Base-by-base conservation (phyloP, 371 early-diverging fungal species). In the Mucor racemosus region DNA sequence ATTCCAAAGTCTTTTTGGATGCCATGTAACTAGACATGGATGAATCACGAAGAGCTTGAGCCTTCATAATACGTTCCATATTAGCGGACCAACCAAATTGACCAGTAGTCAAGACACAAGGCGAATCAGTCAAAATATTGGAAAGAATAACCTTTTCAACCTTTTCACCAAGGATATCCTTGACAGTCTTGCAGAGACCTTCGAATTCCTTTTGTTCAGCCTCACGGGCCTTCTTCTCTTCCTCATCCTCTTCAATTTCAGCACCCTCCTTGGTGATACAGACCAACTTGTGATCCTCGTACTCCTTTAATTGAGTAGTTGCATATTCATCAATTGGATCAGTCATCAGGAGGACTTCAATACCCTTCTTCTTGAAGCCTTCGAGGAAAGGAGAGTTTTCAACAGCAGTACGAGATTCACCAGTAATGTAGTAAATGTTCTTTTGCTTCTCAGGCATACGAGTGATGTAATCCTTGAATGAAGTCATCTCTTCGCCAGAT, bases 21-120 rank as follows among this genome's bases (percentile, higher is more conserved):
- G 93, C 94, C 97, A 97, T 96, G 92, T 97, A 98, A 48, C 92
- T 81, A 38, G 94, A 91, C 97, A 97, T 97, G 78, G 92, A 91
- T 41, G 90, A 87, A 85, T 99, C 97, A 77, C 97, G 94, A 72
- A 96, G 91, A 42, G 99, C 97, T 87, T 99, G 99, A 39, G 98
- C 95, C 88, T 94, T 96, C 97, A 99, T 98, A 90, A 99, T 98
- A 85, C 97, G 94, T 84, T 99, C 99, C 97, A 97, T 97, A 92
- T 97, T 97, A 76, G 96, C 96, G 40, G 97, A 95, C 96, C 98
- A 97, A 62, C 98, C 98, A 76, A 94, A 97, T 77, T 97, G 96
- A 66, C 96, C 95, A 62, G 99, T 97, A 75, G 96, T 95, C 60
- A 99, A 88, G 40, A 96, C 95, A 82, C 97, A 97, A 36, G 99